These are phyloP conservation scores for Primulina huaijiensis DNA, from an alignment of 257 asterid genomes.

Conservation along the genomic window DNA sequence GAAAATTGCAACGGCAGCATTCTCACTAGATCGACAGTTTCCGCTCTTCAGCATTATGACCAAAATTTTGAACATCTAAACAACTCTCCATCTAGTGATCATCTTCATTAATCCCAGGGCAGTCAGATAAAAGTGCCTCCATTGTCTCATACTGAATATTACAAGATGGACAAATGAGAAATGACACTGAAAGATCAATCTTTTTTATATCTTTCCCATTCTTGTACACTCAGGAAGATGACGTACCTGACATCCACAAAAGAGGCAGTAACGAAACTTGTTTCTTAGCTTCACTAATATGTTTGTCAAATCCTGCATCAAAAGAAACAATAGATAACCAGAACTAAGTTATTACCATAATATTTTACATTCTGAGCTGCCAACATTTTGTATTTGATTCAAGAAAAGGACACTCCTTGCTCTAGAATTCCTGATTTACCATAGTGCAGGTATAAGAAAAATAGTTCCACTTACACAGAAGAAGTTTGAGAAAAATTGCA, in stretches of 20 bases:
- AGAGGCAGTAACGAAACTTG: slow-evolving; percentile 71
- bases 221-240: background rate
- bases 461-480: background rate
- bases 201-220: background rate
- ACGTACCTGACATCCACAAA: slow-evolving; percentile 83
- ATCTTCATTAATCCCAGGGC: slow-evolving; percentile 82
- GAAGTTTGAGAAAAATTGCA: background rate
- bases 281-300: slow-evolving; percentile 74
- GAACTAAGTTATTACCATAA: background rate
- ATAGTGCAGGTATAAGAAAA: background rate
- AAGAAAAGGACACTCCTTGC: background rate
- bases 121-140: slow-evolving; percentile 54
- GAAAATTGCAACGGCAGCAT: background rate
- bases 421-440: background rate
- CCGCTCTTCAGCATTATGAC: background rate
- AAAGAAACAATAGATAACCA: slow-evolving; percentile 16
- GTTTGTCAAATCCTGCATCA: slow-evolving; percentile 68
- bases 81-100: slow-evolving; percentile 50
- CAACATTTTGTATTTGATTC: background rate
- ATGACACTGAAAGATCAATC: slow-evolving; percentile 9
- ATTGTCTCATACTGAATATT: slow-evolving; percentile 64
- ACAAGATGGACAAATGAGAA: slow-evolving; percentile 22
- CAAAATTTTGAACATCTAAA: background rate
- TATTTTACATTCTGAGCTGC: background rate
- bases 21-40: background rate